Evolutionary conservation across 106 monocot genomes (phyloP), one percentile per base, ranked within the genome.

Genomic region (Allium sativum): DNA sequence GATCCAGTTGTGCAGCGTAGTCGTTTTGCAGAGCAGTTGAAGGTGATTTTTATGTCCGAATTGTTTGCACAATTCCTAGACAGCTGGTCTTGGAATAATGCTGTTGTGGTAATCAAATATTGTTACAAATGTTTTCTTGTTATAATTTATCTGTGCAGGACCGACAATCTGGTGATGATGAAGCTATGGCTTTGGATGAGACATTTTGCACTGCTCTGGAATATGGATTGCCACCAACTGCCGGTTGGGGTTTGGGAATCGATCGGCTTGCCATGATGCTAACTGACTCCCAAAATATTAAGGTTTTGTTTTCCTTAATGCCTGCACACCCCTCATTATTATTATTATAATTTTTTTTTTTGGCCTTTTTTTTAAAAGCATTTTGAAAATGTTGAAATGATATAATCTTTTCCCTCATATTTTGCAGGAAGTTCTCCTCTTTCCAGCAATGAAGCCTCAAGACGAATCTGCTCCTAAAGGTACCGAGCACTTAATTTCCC

Each of bases 271-370:
- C 95, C 8, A 95, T 95, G 95, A 15, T 95, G 45, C 74, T 95
- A 40, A 95, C 95, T 55, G 95, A 95, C 78, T 90, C 90, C 15
- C 89, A 86, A 42, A 94, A 94, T 58, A 94, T 94, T 48, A 94
- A 94, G 93, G 92, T 92, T 44, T 15, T 18, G 14, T 17, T 10
- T 50, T 18, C 12, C 42, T 31, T 31, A 2, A 31, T 31, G 2
- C 31, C 31, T 31, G 5, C 1, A n/a, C n/a, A n/a, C 31, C 31
- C 31, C 31, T 0, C n/a, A n/a, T n/a, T n/a, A n/a, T n/a, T n/a
- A n/a, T n/a, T n/a, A n/a, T n/a, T n/a, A n/a, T n/a, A n/a, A n/a
- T n/a, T n/a, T 41, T 18, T 7, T 3, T 8, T 52, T 0, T 45
- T 58, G 0, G 12, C 8, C 10, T 47, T 21, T 50, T 43, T 41